phyloP scores from a whole-genome alignment of 2,329 filamentous ascomycete species.

The Cercospora sp. region DNA sequence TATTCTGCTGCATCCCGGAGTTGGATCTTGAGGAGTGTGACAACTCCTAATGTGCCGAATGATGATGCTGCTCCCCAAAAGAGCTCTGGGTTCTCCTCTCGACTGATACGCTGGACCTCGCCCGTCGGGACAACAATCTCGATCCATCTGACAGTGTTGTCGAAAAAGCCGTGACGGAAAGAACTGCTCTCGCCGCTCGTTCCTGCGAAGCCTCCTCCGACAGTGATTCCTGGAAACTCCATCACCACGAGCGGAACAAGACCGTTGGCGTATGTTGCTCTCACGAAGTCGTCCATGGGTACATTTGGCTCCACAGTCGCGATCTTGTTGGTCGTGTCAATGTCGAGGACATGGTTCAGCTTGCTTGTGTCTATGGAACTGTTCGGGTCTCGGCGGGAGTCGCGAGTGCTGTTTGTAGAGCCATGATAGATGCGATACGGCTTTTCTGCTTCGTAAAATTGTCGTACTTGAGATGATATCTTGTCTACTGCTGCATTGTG shows the following conservation, averaged over 20 bases:
- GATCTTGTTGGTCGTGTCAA: conserved; percentile 47
- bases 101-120: conserved; percentile 42
- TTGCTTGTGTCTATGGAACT: conserved; percentile 51
- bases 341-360: conserved; percentile 50
- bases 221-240: conserved; percentile 69
- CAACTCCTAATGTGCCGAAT: conserved; percentile 67
- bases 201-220: conserved; percentile 66
- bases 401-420: conserved; percentile 55
- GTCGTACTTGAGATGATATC: conserved; percentile 13
- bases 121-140: conserved; percentile 67
- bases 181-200: conserved; percentile 68
- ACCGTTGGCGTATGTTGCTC: conserved; percentile 56
- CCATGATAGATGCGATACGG: conserved; percentile 59
- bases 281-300: conserved; percentile 64
- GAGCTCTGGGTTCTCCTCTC: conserved; percentile 58
- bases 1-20: conserved; percentile 51
- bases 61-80: conserved; percentile 66
- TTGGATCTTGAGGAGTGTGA: conserved; percentile 57
- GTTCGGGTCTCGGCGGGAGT: conserved; percentile 40
- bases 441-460: conserved; percentile 48
- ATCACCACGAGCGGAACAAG: conserved; percentile 67
- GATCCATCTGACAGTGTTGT: conserved; percentile 61
- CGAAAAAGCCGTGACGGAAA: conserved; percentile 67
- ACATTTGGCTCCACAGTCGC: conserved; percentile 68
- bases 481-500: conserved; percentile 14